Evolutionary conservation across 2,329 filamentous ascomycete species (phyloP).

Genomic region (Spiromastix sp.): DNA sequence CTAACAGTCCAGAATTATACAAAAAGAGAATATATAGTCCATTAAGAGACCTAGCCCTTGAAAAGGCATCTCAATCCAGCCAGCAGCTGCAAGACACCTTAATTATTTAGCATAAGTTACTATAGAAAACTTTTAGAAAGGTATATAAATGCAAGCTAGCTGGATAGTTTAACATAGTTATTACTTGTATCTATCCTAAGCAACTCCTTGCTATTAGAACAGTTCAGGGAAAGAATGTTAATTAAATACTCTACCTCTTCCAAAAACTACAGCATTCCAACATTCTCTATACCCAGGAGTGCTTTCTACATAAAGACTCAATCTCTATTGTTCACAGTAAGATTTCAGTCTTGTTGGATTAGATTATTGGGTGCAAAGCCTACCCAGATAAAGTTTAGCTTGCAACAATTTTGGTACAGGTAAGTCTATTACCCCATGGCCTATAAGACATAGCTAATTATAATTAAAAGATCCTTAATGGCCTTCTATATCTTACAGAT

Average conservation of each 20-base stretch:
- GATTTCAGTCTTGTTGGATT: constrained; percentile 10
- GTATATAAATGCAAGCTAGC: constrained; percentile 15
- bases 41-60: constrained; percentile 2
- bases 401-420: constrained; percentile 13
- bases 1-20: constrained; percentile 1
- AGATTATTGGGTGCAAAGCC: constrained; percentile 11
- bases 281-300: constrained; percentile 5
- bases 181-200: constrained; percentile 6
- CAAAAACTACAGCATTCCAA: constrained; percentile 9
- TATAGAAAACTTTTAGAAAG: constrained; percentile 15
- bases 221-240: constrained; percentile 6
- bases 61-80: neutral
- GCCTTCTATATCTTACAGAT: constrained; percentile 12
- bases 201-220: constrained; percentile 9
- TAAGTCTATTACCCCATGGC: constrained; percentile 8
- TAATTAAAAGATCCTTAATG: constrained; percentile 14
- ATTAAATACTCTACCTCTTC: constrained; percentile 7
- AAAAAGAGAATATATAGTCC: constrained; percentile 1
- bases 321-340: constrained; percentile 10
- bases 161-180: constrained; percentile 9
- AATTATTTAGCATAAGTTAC: constrained; percentile 10
- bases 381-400: constrained; percentile 13
- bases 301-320: constrained; percentile 7
- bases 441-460: constrained; percentile 10
- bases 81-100: neutral